Base-by-base conservation (phyloP, 768 basidiomycete species). In the Mycena chlorophos region DNA sequence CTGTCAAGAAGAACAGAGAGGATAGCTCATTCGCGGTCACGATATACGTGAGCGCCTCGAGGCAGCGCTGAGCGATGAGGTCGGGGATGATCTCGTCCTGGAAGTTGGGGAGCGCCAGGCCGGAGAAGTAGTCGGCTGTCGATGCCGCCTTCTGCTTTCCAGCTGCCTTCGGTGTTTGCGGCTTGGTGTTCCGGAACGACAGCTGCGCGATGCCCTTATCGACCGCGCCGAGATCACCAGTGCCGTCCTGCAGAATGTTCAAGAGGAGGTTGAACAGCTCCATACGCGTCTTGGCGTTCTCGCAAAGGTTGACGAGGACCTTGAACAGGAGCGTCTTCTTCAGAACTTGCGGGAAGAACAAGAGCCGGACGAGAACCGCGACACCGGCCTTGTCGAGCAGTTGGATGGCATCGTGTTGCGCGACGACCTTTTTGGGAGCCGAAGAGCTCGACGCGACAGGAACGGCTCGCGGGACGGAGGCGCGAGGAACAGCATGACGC, bases 281-380 rank as follows among this genome's bases (percentile, higher is more conserved):
- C 4, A 84, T 86, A 19, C 97, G 83, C 0, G 96, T 94, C 66
- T 89, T 91, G 2, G 85, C 76, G 68, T 99, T 99, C 73, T 98
- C 95, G 74, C 94, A 99, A 6, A 99, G 79, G 68, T 98, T 96
- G 60, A 93, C 87, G 30, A 99, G 84, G 1, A 97, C 87, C 66
- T 88, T 90, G 69, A 93, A 91, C 13, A 99, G 79, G 22, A 90
- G 72, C 47, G 83, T 88, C 74, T 93, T 94, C 73, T 85, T 86
- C 56, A 92, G 76, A 20, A 94, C 87, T 62, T 97, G 92, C 3
- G 97, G 97, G 80, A 94, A 97, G 79, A 99, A 99, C 20, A 99
- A 81, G 6, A 98, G 83, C 49, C 95, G 86, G 38, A 98, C 86
- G 17, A 99, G 84, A 22, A 88, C 87, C 0, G 94, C 91, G 43